phyloP scores from a whole-genome alignment of 768 basidiomycete species.

The Scleroderma citrinum region DNA sequence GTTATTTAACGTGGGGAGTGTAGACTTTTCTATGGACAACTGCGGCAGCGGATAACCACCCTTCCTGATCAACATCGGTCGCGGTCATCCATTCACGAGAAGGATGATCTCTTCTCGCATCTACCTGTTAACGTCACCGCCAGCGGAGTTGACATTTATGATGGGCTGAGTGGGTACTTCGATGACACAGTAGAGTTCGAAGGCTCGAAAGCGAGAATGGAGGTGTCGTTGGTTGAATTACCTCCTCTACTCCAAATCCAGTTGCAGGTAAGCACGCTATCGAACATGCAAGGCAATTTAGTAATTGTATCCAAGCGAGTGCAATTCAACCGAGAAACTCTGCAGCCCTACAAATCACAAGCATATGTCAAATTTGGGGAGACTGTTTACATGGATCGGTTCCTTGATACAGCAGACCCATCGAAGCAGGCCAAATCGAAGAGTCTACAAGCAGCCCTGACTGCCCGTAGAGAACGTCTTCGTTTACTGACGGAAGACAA shows the following conservation, averaged over 20 bases:
- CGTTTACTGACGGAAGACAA: conserved; percentile 65
- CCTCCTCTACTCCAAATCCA: conserved; percentile 94
- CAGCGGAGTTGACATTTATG: conserved; percentile 87
- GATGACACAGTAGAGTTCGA: conserved; percentile 85
- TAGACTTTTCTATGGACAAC: conserved; percentile 86
- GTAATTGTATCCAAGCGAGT: conserved; percentile 53
- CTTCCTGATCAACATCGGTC: conserved; percentile 32
- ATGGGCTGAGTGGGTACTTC: conserved; percentile 88
- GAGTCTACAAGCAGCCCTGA: conserved; percentile 61
- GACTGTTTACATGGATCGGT: conserved; percentile 87
- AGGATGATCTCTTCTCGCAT: conserved; percentile 90
- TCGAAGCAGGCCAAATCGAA: conserved; percentile 69
- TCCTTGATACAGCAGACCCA: conserved; percentile 69
- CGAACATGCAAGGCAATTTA: background rate
- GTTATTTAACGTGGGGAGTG: background rate
- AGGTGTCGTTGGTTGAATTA: conserved; percentile 76
- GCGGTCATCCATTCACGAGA: conserved; percentile 64
- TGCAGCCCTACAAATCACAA: conserved; percentile 93
- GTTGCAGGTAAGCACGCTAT: conserved; percentile 61
- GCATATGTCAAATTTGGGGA: conserved; percentile 90
- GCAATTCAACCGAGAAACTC: conserved; percentile 88
- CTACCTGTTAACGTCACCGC: conserved; percentile 90
- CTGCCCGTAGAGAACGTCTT: conserved; percentile 58
- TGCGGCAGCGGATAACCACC: conserved; percentile 52
- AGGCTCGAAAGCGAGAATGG: conserved; percentile 82